These are phyloP conservation scores for Lactarius pseudohatsudake DNA, from an alignment of 768 basidiomycete genomes.

Conservation along the genomic window DNA sequence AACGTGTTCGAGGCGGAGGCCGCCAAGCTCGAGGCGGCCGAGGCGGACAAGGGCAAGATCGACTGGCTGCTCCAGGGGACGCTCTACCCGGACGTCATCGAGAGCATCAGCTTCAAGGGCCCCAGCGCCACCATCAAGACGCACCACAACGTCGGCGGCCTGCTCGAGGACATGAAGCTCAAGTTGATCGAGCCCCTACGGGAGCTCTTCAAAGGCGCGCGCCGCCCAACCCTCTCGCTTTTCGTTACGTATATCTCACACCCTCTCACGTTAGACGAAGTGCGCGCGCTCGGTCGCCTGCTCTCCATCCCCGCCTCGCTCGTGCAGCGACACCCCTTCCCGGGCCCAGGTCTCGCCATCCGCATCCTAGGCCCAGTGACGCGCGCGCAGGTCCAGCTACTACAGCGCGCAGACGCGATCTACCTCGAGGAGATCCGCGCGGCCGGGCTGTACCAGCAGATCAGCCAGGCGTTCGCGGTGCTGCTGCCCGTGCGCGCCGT, in stretches of 20 bases:
- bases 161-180: conserved; percentile 96
- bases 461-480: conserved; percentile 96
- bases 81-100: conserved; percentile 98
- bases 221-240: too few species aligned
- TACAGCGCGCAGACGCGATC: conserved; percentile 90
- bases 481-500: conserved; percentile 95
- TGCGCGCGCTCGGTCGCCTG: conserved; percentile 87
- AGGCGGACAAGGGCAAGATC: conserved; percentile 82
- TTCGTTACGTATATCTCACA: too few species aligned
- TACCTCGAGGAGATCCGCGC: conserved; percentile 98
- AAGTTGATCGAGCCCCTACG: conserved; percentile 97
- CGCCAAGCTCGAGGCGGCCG: conserved; percentile 77
- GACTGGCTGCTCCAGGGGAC: conserved; percentile 99
- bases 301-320: conserved; percentile 89
- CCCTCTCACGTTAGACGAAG: conserved; percentile 67
- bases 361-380: conserved; percentile 96
- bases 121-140: conserved; percentile 99
- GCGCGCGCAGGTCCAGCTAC: conserved; percentile 85
- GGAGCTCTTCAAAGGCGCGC: conserved; percentile 94
- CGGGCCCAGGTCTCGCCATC: conserved; percentile 96
- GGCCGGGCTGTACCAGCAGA: conserved; percentile 89
- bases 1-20: conserved; percentile 97
- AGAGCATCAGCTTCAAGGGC: conserved; percentile 99
- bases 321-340: conserved; percentile 97
- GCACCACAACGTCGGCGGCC: conserved; percentile 97